Evolutionary conservation across 2,329 filamentous ascomycete species (phyloP).

Genomic region (Phaeoacremonium minimum): DNA sequence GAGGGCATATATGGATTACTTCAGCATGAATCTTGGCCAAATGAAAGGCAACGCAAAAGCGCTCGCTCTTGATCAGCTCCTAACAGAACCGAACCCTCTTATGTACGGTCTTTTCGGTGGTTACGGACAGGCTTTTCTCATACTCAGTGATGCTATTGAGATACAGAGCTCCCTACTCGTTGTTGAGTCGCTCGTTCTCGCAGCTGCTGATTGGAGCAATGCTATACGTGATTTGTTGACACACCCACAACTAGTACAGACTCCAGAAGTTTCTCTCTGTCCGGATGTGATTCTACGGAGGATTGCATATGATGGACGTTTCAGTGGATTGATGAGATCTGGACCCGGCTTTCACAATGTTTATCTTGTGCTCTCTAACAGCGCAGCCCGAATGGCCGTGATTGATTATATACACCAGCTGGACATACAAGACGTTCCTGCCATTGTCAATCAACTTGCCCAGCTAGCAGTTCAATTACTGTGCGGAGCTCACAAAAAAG

Average conservation of each 20-base stretch:
- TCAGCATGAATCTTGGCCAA: conserved; percentile 15
- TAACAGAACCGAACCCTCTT: conserved; percentile 11
- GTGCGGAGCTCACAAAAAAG: conserved; percentile 15
- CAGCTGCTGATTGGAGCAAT: conserved; percentile 14
- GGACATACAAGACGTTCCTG: conserved; percentile 10
- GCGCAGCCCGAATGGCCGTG: conserved; percentile 11
- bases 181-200: conserved; percentile 15
- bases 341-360: conserved; percentile 16
- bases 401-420: conserved; percentile 15
- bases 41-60: conserved; percentile 11
- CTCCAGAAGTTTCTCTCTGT: conserved; percentile 1
- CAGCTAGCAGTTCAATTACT: conserved; percentile 12
- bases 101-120: conserved; percentile 17
- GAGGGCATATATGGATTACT: conserved; percentile 19
- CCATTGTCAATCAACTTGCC: conserved; percentile 12
- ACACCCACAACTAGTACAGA: conserved; percentile 5
- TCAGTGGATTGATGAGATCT: conserved; percentile 16
- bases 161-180: conserved; percentile 14
- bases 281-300: conserved; percentile 14
- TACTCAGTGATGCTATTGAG: conserved; percentile 17
- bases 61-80: conserved; percentile 12
- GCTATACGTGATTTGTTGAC: conserved; percentile 12
- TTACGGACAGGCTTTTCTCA: conserved; percentile 14
- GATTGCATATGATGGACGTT: conserved; percentile 15
- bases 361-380: conserved; percentile 10